Evolutionary conservation across 2,329 filamentous ascomycete species (phyloP), one percentile per base, ranked within the genome.

Genomic region (Chaetomiaceae sp.): DNA sequence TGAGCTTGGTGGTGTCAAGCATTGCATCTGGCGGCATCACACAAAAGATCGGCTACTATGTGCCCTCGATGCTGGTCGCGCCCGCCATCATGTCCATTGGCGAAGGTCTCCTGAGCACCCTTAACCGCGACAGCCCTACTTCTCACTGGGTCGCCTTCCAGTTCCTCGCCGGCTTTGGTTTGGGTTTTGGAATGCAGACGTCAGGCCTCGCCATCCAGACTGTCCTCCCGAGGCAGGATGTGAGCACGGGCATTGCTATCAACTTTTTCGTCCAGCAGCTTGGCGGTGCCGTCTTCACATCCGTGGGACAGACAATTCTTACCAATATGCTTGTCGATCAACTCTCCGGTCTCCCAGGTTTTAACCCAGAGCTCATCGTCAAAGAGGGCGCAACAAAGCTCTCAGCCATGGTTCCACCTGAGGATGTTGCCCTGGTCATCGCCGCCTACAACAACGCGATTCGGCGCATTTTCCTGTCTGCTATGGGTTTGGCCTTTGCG

Each of bases 381-480:
- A 67, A 63, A 7, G 72, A 68, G 7, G 78, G 78, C 25, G 77
- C 75, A n/a, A 89, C 85, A 0, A 75, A 81, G 41, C 70, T 91
- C 19, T 75, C 77, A 53, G 62, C 69, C 0, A 63, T 70, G 2
- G 78, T 88, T 21, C 69, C 75, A 0, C 56, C 66, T 0, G 59
- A 79, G 53, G 77, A 73, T 51, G 64, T 83, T 4, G 61, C 65
- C 2, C 67, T 70, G 0, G 82, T 90, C 8, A 69, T 83, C 1
- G 56, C 70, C 0, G 84, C 82, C 0, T 89, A 89, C 69, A 87
- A 87, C 63, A 67, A 72, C 38, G 78, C 83, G 0, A 70, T 86
- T 33, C 80, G 76, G 0, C 69, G 78, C 51, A 81, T 82, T 3
- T 89, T 86, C 62, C 76, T 85, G 51, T 78, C 82, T 1, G 74